Conservation (phyloP, 2,329 filamentous ascomycete genomes). For the Fusarium newnesense region DNA sequence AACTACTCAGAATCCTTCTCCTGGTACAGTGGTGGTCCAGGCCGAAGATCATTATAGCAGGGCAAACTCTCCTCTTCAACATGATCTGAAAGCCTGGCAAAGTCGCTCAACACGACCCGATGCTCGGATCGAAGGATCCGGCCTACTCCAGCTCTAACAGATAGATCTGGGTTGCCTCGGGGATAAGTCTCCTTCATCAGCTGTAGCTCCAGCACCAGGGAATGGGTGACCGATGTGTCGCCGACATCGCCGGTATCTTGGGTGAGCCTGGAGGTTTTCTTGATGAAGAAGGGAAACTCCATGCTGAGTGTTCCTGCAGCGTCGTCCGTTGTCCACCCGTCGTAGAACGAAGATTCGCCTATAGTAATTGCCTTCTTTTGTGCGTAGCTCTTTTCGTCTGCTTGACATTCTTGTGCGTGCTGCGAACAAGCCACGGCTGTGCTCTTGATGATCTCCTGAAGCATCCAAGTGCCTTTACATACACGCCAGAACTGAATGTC, state of each 20-base stretch:
- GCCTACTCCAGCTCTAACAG: slow-evolving; percentile 87
- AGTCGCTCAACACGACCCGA: slow-evolving; percentile 79
- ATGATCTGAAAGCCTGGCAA: background rate
- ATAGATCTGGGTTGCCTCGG: slow-evolving; percentile 70
- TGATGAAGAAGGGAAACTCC: slow-evolving; percentile 71
- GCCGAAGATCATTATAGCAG: background rate
- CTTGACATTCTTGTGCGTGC: slow-evolving; percentile 59
- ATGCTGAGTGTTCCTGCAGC: slow-evolving; percentile 60
- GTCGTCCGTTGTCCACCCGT: slow-evolving; percentile 82
- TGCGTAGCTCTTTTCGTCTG: background rate
- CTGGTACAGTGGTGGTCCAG: slow-evolving; percentile 12
- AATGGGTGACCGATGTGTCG: slow-evolving; percentile 83
- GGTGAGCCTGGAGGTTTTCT: slow-evolving; percentile 62
- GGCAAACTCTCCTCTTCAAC: slow-evolving; percentile 6
- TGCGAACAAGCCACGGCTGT: slow-evolving; percentile 80
- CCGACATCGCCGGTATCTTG: slow-evolving; percentile 80
- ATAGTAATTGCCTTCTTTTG: slow-evolving; percentile 76
- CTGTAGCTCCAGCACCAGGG: slow-evolving; percentile 88
- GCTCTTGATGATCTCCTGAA: slow-evolving; percentile 85
- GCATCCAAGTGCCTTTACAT: slow-evolving; percentile 88
- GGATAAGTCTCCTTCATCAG: slow-evolving; percentile 89
- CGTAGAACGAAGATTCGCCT: slow-evolving; percentile 81
- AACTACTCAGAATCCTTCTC: background rate
- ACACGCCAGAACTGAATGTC: slow-evolving; percentile 81
- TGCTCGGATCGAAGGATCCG: slow-evolving; percentile 93